phyloP scores from a whole-genome alignment of 1,284 basidiomycete genomes.

The Rhizoctonia solani region DNA sequence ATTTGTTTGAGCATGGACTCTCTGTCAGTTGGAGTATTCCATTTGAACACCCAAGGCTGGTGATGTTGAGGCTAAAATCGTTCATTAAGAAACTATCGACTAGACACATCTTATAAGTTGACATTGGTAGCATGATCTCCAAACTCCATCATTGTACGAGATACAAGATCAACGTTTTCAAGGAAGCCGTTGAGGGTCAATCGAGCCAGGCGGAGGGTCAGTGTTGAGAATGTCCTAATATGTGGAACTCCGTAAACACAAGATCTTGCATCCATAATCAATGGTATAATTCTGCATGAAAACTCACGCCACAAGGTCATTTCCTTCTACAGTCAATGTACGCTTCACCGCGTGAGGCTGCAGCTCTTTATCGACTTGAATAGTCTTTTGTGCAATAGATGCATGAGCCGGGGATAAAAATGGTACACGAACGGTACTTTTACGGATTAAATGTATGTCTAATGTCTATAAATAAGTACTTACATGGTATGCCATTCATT shows the following conservation, averaged over 20 bases:
- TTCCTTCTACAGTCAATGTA: constrained; percentile 63
- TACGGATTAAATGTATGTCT: background rate
- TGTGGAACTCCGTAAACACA: background rate
- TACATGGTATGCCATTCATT: constrained; percentile 31
- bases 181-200: constrained; percentile 82
- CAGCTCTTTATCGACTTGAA: constrained; percentile 83
- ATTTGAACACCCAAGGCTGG: background rate
- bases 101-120: background rate
- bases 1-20: background rate
- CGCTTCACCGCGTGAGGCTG: constrained; percentile 78
- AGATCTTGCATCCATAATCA: background rate
- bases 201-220: constrained; percentile 82
- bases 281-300: constrained; percentile 35
- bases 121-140: constrained; percentile 57
- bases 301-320: constrained; percentile 70
- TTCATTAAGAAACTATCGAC: background rate
- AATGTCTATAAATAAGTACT: background rate
- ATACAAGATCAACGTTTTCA: constrained; percentile 82
- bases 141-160: constrained; percentile 81
- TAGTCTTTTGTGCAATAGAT: constrained; percentile 72
- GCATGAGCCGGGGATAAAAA: constrained; percentile 76
- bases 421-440: constrained; percentile 74
- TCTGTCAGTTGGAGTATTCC: background rate
- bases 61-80: background rate
- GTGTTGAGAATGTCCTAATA: constrained; percentile 66